Evolutionary conservation across 2,329 filamentous ascomycete species (phyloP).

Genomic region (Thielaviopsis ethacetica): DNA sequence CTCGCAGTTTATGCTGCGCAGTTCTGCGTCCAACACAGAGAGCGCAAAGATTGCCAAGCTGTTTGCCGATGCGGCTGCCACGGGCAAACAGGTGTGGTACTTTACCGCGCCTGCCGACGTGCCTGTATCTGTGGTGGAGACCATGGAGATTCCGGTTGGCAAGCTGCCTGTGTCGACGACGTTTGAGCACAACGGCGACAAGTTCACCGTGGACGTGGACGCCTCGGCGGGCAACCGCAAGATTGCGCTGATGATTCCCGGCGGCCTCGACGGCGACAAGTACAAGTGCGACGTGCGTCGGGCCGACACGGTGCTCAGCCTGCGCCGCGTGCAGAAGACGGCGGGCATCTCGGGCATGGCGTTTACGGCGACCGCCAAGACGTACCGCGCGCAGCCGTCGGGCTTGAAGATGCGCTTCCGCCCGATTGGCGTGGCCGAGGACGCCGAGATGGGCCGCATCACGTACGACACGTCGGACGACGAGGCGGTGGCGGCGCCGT

Average conservation of each 20-base stretch:
- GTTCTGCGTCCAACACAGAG: constrained; percentile 23
- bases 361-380: constrained; percentile 16
- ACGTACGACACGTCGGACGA: constrained; percentile 10
- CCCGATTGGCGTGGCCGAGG: constrained; percentile 41
- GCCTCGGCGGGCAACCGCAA: constrained; percentile 29
- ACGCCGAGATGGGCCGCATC: constrained; percentile 22
- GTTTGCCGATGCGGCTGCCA: constrained; percentile 40
- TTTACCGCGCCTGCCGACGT: constrained; percentile 57
- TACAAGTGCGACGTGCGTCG: constrained; percentile 11
- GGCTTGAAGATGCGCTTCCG: constrained; percentile 51
- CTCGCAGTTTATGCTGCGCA: constrained; percentile 38
- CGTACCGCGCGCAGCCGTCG: constrained; percentile 47
- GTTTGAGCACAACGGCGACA: constrained; percentile 45
- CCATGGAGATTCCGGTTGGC: constrained; percentile 44
- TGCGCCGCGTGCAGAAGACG: constrained; percentile 7
- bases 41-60: constrained; percentile 34
- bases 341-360: constrained; percentile 1
- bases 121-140: constrained; percentile 49
- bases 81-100: constrained; percentile 66
- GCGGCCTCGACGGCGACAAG: constrained; percentile 8
- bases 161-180: constrained; percentile 26
- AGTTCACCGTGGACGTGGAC: constrained; percentile 44
- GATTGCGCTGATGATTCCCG: constrained; percentile 9
- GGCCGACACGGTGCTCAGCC: constrained; percentile 6
- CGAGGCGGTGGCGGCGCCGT: constrained; percentile 1